These are phyloP conservation scores for Zygosaccharomyces lentus DNA, from an alignment of 805 yeast genomes.

Conservation along the genomic window DNA sequence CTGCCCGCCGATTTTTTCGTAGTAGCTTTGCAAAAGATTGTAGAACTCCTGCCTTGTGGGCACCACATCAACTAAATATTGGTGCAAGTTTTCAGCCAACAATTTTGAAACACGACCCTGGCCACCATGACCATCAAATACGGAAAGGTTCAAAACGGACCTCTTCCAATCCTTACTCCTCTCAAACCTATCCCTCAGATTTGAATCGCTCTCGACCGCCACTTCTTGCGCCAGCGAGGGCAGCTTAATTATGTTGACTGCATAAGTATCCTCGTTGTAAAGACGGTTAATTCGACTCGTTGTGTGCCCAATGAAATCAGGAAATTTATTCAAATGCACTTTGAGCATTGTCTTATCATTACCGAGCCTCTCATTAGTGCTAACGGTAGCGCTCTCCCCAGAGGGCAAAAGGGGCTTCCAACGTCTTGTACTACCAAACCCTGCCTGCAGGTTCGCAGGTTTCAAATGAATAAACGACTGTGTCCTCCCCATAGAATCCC, in stretches of 20 bases:
- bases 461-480: conserved; percentile 23
- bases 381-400: neutral
- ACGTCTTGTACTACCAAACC: conserved; percentile 7
- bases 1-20: conserved; percentile 59
- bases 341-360: conserved; percentile 16
- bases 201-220: conserved; percentile 18
- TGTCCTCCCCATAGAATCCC: conserved; percentile 21
- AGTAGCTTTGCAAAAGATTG: conserved; percentile 51
- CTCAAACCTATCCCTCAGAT: conserved; percentile 10
- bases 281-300: conserved; percentile 70
- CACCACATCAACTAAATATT: conserved; percentile 45
- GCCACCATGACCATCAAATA: conserved; percentile 97
- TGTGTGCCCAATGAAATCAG: conserved; percentile 62
- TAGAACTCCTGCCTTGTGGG: conserved; percentile 36
- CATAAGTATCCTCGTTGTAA: conserved; percentile 77
- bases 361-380: neutral
- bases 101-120: conserved; percentile 58
- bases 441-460: conserved; percentile 19
- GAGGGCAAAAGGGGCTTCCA: conserved; percentile 5
- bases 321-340: conserved; percentile 29
- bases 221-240: conserved; percentile 35
- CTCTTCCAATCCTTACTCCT: conserved; percentile 5
- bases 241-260: conserved; percentile 55
- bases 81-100: conserved; percentile 50
- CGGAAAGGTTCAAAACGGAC: conserved; percentile 59